These are phyloP conservation scores for Posidonia australis DNA, from an alignment of 106 monocot species.

Conservation along the genomic window DNA sequence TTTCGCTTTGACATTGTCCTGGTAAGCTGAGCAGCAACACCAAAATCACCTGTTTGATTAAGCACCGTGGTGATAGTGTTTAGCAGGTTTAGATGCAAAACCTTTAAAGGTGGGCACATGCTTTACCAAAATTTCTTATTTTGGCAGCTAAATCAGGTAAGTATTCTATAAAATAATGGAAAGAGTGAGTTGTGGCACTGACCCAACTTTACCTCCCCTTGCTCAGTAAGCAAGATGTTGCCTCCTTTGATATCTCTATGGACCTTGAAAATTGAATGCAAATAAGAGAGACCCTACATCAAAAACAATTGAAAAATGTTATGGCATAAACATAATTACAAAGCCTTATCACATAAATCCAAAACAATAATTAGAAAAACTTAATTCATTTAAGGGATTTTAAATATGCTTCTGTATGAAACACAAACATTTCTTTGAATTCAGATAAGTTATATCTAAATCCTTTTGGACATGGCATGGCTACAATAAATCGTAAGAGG, in stretches of 20 bases:
- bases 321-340: background rate
- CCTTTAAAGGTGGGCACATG: background rate
- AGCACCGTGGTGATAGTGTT: background rate
- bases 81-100: background rate
- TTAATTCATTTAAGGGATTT: too few relatives aligned
- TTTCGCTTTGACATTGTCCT: constrained; percentile 99
- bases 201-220: constrained; percentile 99
- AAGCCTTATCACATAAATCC: too few relatives aligned
- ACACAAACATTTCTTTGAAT: too few relatives aligned
- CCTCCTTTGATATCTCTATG: constrained; percentile 99
- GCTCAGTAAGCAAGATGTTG: constrained; percentile 98
- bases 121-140: background rate
- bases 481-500: too few relatives aligned
- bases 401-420: too few relatives aligned
- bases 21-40: constrained; percentile 98
- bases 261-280: constrained; percentile 99
- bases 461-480: too few relatives aligned
- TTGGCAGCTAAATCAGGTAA: background rate
- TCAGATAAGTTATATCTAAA: too few relatives aligned
- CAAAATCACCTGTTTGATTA: constrained; percentile 83
- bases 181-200: constrained; percentile 18
- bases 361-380: too few relatives aligned
- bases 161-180: background rate
- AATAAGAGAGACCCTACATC: constrained; percentile 85
- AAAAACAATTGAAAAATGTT: constrained; percentile 8